Evolutionary conservation across 2,329 filamentous ascomycete genomes (phyloP).

Genomic region (Bimuria novae-zelandiae): DNA sequence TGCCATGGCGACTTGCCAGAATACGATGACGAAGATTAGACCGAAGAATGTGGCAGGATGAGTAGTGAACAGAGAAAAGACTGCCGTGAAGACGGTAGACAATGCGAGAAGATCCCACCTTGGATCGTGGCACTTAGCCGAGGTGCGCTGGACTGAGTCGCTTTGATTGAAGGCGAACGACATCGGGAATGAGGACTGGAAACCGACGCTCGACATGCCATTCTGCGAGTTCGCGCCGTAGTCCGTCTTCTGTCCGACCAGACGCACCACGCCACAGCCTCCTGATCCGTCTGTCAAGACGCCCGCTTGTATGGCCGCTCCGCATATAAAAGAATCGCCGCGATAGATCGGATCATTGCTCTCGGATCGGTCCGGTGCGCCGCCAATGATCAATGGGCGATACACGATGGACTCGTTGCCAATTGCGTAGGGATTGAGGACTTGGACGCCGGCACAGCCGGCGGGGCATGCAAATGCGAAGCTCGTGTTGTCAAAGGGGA

Average conservation of each 20-base stretch:
- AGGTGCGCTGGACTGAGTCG: slow-evolving; percentile 14
- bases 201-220: slow-evolving; percentile 38
- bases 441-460: slow-evolving; percentile 53
- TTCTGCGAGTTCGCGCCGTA: slow-evolving; percentile 32
- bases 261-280: slow-evolving; percentile 40
- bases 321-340: slow-evolving; percentile 46
- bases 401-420: slow-evolving; percentile 67
- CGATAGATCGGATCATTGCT: slow-evolving; percentile 32
- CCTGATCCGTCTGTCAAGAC: slow-evolving; percentile 32
- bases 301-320: slow-evolving; percentile 43
- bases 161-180: slow-evolving; percentile 36
- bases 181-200: slow-evolving; percentile 42
- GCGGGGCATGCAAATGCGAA: slow-evolving; percentile 62
- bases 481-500: slow-evolving; percentile 58
- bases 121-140: slow-evolving; percentile 38
- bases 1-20: slow-evolving; percentile 43
- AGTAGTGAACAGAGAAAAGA: slow-evolving; percentile 38
- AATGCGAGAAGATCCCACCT: slow-evolving; percentile 40
- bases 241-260: slow-evolving; percentile 29
- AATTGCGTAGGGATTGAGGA: slow-evolving; percentile 57
- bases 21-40: slow-evolving; percentile 36
- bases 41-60: slow-evolving; percentile 37
- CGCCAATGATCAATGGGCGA: slow-evolving; percentile 69
- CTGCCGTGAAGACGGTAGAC: slow-evolving; percentile 37
- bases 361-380: slow-evolving; percentile 43